Percentiles rank a stretch among this genome's conserved stretches.
Evolutionary conservation across 2,329 filamentous ascomycete genomes (phyloP).

Genomic region (Gaeumannomyces tritici): DNA sequence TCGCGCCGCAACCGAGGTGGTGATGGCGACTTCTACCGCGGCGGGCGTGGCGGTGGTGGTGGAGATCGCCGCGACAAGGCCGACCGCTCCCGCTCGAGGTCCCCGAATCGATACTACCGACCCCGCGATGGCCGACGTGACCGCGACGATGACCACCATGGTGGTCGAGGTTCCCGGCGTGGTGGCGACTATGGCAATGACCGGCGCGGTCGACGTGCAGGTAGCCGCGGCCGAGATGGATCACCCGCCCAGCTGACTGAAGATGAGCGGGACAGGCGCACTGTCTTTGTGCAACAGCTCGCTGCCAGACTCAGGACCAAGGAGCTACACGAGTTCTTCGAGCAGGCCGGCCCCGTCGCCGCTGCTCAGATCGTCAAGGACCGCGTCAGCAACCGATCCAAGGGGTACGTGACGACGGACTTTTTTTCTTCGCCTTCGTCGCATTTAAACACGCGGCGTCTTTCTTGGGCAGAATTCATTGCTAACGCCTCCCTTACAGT

Average conservation of each 20-base stretch:
- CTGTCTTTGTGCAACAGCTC: conserved; percentile 97
- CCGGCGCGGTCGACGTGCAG: conserved; percentile 27
- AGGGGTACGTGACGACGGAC: conserved; percentile 66
- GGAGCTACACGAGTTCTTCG: conserved; percentile 90
- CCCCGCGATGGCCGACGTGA: conserved; percentile 36
- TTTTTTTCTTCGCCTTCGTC: neutral
- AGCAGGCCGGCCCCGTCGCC: conserved; percentile 87
- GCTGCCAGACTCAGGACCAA: conserved; percentile 86
- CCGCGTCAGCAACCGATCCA: conserved; percentile 89
- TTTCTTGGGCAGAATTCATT: conserved; percentile 14
- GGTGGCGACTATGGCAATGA: conserved; percentile 35
- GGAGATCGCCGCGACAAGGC: too few relatives aligned
- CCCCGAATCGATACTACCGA: conserved; percentile 52
- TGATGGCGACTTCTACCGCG: conserved; percentile 64
- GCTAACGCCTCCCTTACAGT: conserved; percentile 34
- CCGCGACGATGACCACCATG: conserved; percentile 29
- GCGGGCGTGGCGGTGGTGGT: conserved; percentile 36
- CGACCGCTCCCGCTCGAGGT: conserved; percentile 62
- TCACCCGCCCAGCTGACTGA: conserved; percentile 66
- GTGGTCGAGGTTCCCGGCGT: conserved; percentile 37
- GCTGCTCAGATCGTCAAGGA: conserved; percentile 99
- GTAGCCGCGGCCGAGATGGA: conserved; percentile 33
- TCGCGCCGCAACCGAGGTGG: conserved; percentile 63
- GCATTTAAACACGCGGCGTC: conserved; percentile 18
- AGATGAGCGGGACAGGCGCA: conserved; percentile 92